These are phyloP conservation scores for Colletotrichum cuscutae DNA, from an alignment of 2,329 filamentous ascomycete species.

Conservation along the genomic window DNA sequence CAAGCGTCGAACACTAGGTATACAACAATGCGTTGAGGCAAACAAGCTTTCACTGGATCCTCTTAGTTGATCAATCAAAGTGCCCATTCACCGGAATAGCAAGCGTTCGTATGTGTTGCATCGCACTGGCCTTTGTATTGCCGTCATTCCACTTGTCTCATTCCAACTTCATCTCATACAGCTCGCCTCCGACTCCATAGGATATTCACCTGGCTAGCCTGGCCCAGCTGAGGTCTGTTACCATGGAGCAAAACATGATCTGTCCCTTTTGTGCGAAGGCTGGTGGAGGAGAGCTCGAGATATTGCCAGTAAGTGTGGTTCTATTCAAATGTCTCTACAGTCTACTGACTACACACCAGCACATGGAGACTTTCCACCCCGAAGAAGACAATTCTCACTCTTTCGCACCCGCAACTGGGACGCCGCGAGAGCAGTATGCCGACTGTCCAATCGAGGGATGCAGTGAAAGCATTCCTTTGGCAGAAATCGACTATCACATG, in stretches of 20 bases:
- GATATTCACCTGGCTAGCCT: neutral
- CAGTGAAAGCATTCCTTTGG: constrained; percentile 61
- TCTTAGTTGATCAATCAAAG: neutral
- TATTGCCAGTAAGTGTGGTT: constrained; percentile 45
- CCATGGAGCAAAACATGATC: constrained; percentile 14
- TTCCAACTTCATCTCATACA: neutral
- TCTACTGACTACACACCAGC: constrained; percentile 34
- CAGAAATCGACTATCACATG: constrained; percentile 67
- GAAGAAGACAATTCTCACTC: constrained; percentile 25
- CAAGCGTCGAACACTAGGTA: neutral
- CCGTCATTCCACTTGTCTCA: neutral
- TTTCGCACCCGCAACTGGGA: constrained; percentile 41
- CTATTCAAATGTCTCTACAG: neutral
- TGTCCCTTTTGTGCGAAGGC: constrained; percentile 50
- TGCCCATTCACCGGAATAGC: neutral
- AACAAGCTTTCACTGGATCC: neutral
- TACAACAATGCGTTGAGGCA: neutral
- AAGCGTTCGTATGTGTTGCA: neutral
- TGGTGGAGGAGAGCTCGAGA: constrained; percentile 44
- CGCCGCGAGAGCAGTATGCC: constrained; percentile 37
- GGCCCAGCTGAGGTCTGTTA: neutral
- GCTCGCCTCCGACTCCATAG: neutral
- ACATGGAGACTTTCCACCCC: constrained; percentile 43
- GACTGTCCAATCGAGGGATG: constrained; percentile 57
- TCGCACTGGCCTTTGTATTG: neutral